phyloP scores from a whole-genome alignment of 768 basidiomycete genomes.

The Calvatia gigantea region DNA sequence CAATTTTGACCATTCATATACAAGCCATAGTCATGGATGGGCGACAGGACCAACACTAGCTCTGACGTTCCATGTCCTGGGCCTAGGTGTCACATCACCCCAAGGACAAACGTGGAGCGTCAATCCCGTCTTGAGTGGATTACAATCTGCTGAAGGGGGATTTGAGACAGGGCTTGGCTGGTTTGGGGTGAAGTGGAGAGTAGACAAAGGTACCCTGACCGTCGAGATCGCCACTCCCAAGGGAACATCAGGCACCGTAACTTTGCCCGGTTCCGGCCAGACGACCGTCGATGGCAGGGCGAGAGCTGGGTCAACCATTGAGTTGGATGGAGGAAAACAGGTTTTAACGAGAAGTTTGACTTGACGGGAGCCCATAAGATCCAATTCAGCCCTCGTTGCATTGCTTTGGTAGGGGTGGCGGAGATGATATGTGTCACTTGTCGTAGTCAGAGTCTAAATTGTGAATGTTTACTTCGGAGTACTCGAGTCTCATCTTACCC shows the following conservation, averaged over 20 bases:
- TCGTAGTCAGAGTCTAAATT: too few relatives aligned
- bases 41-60: slow-evolving; percentile 54
- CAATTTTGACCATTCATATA: slow-evolving; percentile 54
- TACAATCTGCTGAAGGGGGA: slow-evolving; percentile 43
- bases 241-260: slow-evolving; percentile 8
- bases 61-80: slow-evolving; percentile 54
- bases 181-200: slow-evolving; percentile 46
- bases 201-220: slow-evolving; percentile 4
- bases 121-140: slow-evolving; percentile 37
- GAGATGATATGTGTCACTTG: too few relatives aligned
- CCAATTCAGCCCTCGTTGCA: too few relatives aligned
- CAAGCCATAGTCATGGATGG: slow-evolving; percentile 59
- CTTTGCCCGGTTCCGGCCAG: slow-evolving; percentile 6
- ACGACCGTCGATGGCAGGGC: background rate
- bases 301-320: background rate
- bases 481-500: too few relatives aligned
- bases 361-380: too few relatives aligned
- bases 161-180: slow-evolving; percentile 50
- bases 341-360: background rate
- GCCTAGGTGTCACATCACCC: slow-evolving; percentile 42
- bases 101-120: slow-evolving; percentile 45
- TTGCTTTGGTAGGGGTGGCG: too few relatives aligned
- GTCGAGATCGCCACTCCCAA: background rate
- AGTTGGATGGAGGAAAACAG: slow-evolving; percentile 6
- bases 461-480: too few relatives aligned